Conservation (phyloP, 2,329 filamentous ascomycete species). For the Stromatinia cepivora region DNA sequence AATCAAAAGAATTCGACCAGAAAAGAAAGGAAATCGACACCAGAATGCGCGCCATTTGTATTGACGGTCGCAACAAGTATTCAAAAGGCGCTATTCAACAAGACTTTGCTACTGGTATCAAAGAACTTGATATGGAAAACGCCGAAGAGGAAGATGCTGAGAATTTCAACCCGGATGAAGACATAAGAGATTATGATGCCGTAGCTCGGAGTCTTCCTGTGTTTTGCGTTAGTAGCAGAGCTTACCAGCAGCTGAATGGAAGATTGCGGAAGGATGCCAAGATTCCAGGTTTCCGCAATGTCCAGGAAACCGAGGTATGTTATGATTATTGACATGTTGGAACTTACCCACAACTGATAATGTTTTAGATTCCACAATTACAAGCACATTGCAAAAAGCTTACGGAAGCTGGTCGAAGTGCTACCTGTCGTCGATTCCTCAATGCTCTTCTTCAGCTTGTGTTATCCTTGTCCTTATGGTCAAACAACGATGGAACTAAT, state of each 20-base stretch:
- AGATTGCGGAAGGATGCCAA: constrained; percentile 53
- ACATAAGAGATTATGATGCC: constrained; percentile 57
- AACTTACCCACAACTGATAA: background rate
- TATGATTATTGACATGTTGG: background rate
- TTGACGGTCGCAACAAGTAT: constrained; percentile 57
- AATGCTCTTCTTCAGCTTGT: constrained; percentile 52
- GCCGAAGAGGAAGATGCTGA: constrained; percentile 53
- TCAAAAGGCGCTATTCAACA: constrained; percentile 54
- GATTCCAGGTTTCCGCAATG: constrained; percentile 52
- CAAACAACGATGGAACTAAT: constrained; percentile 46
- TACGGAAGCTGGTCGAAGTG: constrained; percentile 51
- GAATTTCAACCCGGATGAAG: constrained; percentile 55
- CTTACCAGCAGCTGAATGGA: constrained; percentile 62
- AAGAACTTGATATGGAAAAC: constrained; percentile 58
- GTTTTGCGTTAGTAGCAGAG: constrained; percentile 63
- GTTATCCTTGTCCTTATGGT: constrained; percentile 55
- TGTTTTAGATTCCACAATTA: constrained; percentile 29
- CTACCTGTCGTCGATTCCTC: constrained; percentile 51
- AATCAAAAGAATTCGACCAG: constrained; percentile 40
- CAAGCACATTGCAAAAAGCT: constrained; percentile 56
- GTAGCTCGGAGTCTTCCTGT: constrained; percentile 58
- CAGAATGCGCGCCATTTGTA: constrained; percentile 46
- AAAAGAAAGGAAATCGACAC: constrained; percentile 40
- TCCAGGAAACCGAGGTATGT: constrained; percentile 54
- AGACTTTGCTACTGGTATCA: constrained; percentile 61